Percentiles rank a stretch among this genome's conserved stretches.
These are phyloP conservation scores for Rostrohypoxylon terebratum DNA, from an alignment of 495 filamentous ascomycete species.

Conservation along the genomic window DNA sequence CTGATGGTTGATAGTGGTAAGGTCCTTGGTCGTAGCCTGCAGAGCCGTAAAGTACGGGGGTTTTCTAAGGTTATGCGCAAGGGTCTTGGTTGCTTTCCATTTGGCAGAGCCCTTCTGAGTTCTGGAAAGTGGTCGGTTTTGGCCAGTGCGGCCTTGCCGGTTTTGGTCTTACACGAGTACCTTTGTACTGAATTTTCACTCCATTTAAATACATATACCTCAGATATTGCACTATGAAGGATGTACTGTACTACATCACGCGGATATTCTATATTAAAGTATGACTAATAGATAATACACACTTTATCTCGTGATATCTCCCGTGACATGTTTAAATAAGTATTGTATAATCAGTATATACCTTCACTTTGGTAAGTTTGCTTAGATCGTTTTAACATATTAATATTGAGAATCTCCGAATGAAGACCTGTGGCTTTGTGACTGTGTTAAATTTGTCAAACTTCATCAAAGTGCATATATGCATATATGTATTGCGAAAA, in stretches of 20 bases:
- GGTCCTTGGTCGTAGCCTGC: conserved; percentile 31
- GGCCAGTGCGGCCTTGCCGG: conserved; percentile 39
- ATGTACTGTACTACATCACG: neutral
- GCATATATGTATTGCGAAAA: conserved; percentile 1
- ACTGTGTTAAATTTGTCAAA: neutral
- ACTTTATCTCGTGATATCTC: too few species aligned
- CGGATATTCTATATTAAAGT: neutral
- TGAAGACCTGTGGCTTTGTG: neutral
- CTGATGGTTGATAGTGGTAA: conserved; percentile 35
- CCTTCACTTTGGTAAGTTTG: too few species aligned
- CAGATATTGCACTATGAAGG: neutral
- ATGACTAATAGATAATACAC: too few species aligned
- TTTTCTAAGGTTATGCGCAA: conserved; percentile 28
- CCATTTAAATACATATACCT: neutral
- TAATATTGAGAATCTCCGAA: neutral
- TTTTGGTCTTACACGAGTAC: conserved; percentile 25
- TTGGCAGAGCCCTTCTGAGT: conserved; percentile 22
- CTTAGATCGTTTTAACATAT: too few species aligned
- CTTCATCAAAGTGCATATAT: neutral
- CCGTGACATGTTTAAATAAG: neutral
- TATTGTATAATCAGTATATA: neutral
- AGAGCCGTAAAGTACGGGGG: conserved; percentile 7
- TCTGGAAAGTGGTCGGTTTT: conserved; percentile 39
- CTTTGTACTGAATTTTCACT: neutral
- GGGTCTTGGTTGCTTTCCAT: conserved; percentile 29